A percentile compares a stretch with the other conserved stretches of the same genome.
These are phyloP conservation scores for Funneliformis mosseae DNA, from an alignment of 192 early-diverging fungal genomes.

Conservation along the genomic window DNA sequence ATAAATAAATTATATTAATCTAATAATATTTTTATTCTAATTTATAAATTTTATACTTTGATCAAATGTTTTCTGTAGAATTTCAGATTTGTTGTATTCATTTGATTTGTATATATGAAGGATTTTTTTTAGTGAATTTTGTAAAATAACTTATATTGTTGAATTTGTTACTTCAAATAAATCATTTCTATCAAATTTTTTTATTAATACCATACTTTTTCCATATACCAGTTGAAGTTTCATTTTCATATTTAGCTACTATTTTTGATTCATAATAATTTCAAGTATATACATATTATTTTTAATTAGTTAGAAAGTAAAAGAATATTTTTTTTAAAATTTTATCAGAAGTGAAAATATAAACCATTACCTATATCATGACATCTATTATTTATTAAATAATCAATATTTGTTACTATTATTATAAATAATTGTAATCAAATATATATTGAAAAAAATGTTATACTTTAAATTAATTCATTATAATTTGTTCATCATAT, in stretches of 20 bases:
- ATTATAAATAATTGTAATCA: neutral
- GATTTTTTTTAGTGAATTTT: too few relatives aligned
- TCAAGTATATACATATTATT: neutral
- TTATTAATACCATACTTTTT: neutral
- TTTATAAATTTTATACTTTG: neutral
- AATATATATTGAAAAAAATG: neutral
- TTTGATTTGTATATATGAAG: neutral
- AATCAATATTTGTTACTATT: neutral
- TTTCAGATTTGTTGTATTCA: neutral
- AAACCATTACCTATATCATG: too few relatives aligned
- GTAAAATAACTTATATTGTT: too few relatives aligned
- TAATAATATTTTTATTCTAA: neutral
- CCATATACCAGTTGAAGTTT: neutral
- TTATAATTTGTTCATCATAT: neutral
- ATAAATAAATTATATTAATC: neutral
- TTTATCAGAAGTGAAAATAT: too few relatives aligned
- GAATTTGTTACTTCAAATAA: too few relatives aligned
- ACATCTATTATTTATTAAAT: too few relatives aligned
- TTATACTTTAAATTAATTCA: neutral
- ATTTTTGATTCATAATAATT: neutral
- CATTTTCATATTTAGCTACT: neutral
- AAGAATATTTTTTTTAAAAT: too few relatives aligned
- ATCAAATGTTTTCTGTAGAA: neutral
- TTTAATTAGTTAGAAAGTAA: too few relatives aligned
- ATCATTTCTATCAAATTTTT: neutral